Evolutionary conservation across 1,139 yeast genomes (phyloP).

Genomic region (Magnusiomyces sp.): DNA sequence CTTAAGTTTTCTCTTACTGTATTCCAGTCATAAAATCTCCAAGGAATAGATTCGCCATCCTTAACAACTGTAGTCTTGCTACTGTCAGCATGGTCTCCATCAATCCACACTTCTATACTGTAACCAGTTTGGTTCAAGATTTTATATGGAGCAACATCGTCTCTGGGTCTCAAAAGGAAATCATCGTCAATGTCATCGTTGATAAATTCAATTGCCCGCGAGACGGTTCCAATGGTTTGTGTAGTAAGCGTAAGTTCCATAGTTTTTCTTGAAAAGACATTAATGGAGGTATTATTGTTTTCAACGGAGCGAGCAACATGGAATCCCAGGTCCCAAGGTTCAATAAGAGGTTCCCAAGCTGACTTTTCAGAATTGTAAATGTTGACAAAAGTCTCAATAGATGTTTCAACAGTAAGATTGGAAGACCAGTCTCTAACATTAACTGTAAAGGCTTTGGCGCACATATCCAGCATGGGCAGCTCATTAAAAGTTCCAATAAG

Average conservation of each 20-base stretch:
- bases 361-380: slow-evolving; percentile 87
- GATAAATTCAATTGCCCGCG: slow-evolving; percentile 51
- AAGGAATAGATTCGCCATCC: slow-evolving; percentile 50
- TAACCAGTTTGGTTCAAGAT: slow-evolving; percentile 81
- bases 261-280: slow-evolving; percentile 60
- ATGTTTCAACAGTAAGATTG: slow-evolving; percentile 55
- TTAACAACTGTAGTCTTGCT: slow-evolving; percentile 29
- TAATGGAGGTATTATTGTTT: slow-evolving; percentile 44
- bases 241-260: slow-evolving; percentile 81
- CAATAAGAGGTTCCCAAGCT: slow-evolving; percentile 93
- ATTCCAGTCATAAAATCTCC: slow-evolving; percentile 97
- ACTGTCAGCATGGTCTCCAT: slow-evolving; percentile 30
- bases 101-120: slow-evolving; percentile 70
- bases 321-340: slow-evolving; percentile 76
- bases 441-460: slow-evolving; percentile 63
- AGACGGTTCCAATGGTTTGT: slow-evolving; percentile 41
- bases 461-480: slow-evolving; percentile 80
- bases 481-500: slow-evolving; percentile 92
- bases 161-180: slow-evolving; percentile 52
- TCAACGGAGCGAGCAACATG: slow-evolving; percentile 48
- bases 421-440: slow-evolving; percentile 85
- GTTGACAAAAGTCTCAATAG: slow-evolving; percentile 62
- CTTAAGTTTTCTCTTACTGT: slow-evolving; percentile 71
- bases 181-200: slow-evolving; percentile 56
- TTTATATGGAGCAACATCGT: slow-evolving; percentile 57